Conservation (phyloP, 495 filamentous ascomycete genomes). For the Thozetella sp. region DNA sequence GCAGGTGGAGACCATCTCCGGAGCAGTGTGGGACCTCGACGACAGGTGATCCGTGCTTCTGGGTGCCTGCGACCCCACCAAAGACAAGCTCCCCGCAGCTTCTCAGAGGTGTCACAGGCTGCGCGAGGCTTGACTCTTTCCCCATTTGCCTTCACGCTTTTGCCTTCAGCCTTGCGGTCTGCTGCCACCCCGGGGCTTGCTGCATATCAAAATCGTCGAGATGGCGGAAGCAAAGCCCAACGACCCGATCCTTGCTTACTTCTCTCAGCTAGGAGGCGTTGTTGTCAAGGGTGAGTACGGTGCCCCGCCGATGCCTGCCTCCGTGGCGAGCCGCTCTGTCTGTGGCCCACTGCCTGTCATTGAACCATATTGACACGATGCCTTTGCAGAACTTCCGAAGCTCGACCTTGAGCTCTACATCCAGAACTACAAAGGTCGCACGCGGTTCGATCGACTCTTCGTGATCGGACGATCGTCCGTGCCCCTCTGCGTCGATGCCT, state of each 20-base stretch:
- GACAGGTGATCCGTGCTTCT: background rate
- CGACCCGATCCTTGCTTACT: slow-evolving; percentile 35
- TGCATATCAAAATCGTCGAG: background rate
- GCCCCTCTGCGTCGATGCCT: slow-evolving; percentile 75
- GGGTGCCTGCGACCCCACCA: slow-evolving; percentile 2
- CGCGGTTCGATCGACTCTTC: slow-evolving; percentile 76
- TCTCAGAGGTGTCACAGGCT: background rate
- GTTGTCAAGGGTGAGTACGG: slow-evolving; percentile 46
- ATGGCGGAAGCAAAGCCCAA: slow-evolving; percentile 15
- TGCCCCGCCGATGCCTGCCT: background rate
- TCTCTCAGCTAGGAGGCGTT: slow-evolving; percentile 38
- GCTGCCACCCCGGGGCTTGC: background rate
- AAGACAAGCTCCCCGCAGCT: slow-evolving; percentile 4
- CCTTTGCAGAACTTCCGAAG: slow-evolving; percentile 72
- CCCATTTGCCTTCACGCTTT: background rate
- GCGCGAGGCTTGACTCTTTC: background rate
- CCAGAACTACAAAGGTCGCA: slow-evolving; percentile 81
- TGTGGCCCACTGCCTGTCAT: background rate
- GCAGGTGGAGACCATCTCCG: background rate
- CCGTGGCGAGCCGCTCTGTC: background rate
- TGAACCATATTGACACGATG: slow-evolving; percentile 5
- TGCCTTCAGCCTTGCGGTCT: slow-evolving; percentile 21
- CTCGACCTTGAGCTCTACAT: slow-evolving; percentile 94
- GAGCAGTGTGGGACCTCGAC: background rate
- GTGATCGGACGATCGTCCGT: slow-evolving; percentile 80